Evolutionary conservation across 108 stramenopile species (phyloP).

Genomic region (Pseudonitzschia multistriata): DNA sequence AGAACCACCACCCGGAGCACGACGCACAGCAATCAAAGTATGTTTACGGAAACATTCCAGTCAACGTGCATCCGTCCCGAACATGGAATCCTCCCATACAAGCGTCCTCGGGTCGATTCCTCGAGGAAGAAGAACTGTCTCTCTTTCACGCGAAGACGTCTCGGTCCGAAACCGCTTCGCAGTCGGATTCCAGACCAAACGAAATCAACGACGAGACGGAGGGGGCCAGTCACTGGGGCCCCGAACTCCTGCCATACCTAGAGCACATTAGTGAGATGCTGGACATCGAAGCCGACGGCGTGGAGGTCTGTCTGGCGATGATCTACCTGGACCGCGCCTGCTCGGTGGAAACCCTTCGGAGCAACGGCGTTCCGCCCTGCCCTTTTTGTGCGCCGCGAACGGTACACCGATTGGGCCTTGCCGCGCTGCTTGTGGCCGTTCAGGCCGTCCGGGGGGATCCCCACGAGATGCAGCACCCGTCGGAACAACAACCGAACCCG

Average conservation of each 20-base stretch:
- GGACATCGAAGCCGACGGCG: slow-evolving; percentile 13
- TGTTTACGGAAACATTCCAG: slow-evolving; percentile 4
- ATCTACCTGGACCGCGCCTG: slow-evolving; percentile 54
- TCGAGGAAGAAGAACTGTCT: slow-evolving; percentile 29
- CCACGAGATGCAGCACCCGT: not conserved
- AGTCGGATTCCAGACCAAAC: not conserved
- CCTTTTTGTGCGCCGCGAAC: slow-evolving; percentile 46
- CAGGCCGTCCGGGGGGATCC: slow-evolving; percentile 19
- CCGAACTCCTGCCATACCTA: slow-evolving; percentile 39
- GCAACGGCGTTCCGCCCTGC: slow-evolving; percentile 28
- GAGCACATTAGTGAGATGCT: slow-evolving; percentile 24
- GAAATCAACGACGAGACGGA: not conserved
- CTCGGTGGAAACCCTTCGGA: slow-evolving; percentile 44
- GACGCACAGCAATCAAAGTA: slow-evolving; percentile 6
- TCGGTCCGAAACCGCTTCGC: not conserved
- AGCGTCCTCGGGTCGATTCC: not conserved
- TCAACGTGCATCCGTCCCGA: slow-evolving; percentile 30
- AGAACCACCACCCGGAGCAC: not conserved
- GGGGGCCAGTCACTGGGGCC: slow-evolving; percentile 40
- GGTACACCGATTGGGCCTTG: slow-evolving; percentile 41
- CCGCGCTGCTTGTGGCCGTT: slow-evolving; percentile 27
- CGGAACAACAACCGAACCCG: slow-evolving; percentile 9
- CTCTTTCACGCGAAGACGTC: slow-evolving; percentile 45
- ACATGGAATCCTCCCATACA: slow-evolving; percentile 30
- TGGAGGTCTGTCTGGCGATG: slow-evolving; percentile 39